A percentile compares a stretch with the other conserved stretches of the same genome.
These are phyloP conservation scores for Penicillium sp. DNA, from an alignment of 2,329 filamentous ascomycete species.

Conservation along the genomic window DNA sequence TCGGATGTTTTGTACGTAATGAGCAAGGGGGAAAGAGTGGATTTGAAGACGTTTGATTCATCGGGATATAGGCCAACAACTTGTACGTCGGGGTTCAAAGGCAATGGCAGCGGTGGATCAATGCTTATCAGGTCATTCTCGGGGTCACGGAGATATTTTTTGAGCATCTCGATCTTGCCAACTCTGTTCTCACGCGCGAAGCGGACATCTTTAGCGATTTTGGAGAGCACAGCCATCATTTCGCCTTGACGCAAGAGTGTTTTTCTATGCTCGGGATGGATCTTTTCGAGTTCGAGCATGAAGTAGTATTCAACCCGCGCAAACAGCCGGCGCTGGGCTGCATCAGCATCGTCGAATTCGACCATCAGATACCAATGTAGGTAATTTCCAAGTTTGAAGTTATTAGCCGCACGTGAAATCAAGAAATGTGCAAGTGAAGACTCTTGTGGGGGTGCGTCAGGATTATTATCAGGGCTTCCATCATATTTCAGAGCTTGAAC, in stretches of 20 bases:
- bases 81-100: conserved; percentile 78
- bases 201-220: conserved; percentile 85
- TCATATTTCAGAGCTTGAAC: conserved; percentile 97
- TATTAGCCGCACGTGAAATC: conserved; percentile 80
- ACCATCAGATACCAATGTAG: conserved; percentile 99
- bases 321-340: conserved; percentile 79
- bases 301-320: conserved; percentile 94
- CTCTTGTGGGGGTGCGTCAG: conserved; percentile 64
- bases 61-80: conserved; percentile 79
- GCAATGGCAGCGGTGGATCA: conserved; percentile 81
- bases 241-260: conserved; percentile 84
- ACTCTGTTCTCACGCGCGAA: conserved; percentile 73
- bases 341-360: conserved; percentile 81
- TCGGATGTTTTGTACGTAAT: conserved; percentile 81
- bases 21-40: conserved; percentile 85
- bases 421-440: conserved; percentile 88
- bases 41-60: conserved; percentile 91
- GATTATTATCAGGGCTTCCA: conserved; percentile 63
- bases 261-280: conserved; percentile 71
- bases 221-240: conserved; percentile 79
- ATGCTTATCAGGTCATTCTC: conserved; percentile 85
- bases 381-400: conserved; percentile 89
- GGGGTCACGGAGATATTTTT: conserved; percentile 78
- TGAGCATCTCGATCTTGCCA: conserved; percentile 79
- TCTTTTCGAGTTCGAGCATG: conserved; percentile 79